phyloP scores from a whole-genome alignment of 2,329 filamentous ascomycete genomes.

The Trichoderma cornu-damae region DNA sequence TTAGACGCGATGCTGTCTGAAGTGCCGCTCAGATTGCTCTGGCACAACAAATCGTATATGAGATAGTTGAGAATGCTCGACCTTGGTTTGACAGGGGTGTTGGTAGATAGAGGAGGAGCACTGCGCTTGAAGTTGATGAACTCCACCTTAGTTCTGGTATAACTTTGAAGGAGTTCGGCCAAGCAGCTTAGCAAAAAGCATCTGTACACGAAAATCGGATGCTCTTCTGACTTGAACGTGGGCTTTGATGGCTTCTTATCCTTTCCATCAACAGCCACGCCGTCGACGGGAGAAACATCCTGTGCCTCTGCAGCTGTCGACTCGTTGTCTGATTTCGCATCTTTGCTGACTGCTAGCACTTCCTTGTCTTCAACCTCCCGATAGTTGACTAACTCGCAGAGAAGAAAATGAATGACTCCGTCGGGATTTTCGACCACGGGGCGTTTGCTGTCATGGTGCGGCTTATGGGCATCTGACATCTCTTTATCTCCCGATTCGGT shows the following conservation, averaged over 20 bases:
- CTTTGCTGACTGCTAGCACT: slow-evolving; percentile 40
- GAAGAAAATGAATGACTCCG: slow-evolving; percentile 88
- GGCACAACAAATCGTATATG: slow-evolving; percentile 67
- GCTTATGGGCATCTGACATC: slow-evolving; percentile 60
- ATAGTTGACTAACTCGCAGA: slow-evolving; percentile 88
- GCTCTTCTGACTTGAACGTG: slow-evolving; percentile 83
- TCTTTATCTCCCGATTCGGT: slow-evolving; percentile 57
- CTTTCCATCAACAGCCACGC: slow-evolving; percentile 38
- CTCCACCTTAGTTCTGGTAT: slow-evolving; percentile 92
- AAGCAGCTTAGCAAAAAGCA: slow-evolving; percentile 93
- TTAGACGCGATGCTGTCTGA: slow-evolving; percentile 71
- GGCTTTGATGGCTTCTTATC: slow-evolving; percentile 64
- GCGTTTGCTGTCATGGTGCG: slow-evolving; percentile 62
- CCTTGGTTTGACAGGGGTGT: slow-evolving; percentile 88
- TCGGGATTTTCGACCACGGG: slow-evolving; percentile 89
- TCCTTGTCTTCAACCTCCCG: slow-evolving; percentile 88
- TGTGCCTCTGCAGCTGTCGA: slow-evolving; percentile 25
- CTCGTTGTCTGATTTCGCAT: slow-evolving; percentile 35
- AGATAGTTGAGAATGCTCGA: slow-evolving; percentile 92
- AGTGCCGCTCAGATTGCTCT: slow-evolving; percentile 58
- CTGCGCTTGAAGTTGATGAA: slow-evolving; percentile 99
- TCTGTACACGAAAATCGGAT: slow-evolving; percentile 93
- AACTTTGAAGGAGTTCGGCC: slow-evolving; percentile 82
- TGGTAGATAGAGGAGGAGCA: slow-evolving; percentile 72
- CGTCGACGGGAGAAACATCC: slow-evolving; percentile 31